Evolutionary conservation across 2,329 filamentous ascomycete species (phyloP).

Genomic region (Thyridium curvatum): DNA sequence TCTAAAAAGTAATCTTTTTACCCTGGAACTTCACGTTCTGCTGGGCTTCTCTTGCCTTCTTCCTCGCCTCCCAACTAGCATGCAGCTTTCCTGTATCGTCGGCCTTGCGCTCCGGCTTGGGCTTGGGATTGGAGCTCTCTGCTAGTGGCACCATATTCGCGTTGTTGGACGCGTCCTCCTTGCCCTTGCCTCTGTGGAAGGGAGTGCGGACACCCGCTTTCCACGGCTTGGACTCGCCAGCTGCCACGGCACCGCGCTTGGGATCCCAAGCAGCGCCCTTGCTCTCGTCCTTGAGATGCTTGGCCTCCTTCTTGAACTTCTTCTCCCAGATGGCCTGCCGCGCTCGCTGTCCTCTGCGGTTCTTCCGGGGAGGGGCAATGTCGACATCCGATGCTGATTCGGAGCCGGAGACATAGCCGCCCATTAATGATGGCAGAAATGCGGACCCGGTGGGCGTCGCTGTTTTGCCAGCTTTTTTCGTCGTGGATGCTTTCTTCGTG

Average conservation of each 20-base stretch:
- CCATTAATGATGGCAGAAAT: conserved; percentile 72
- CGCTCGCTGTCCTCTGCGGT: conserved; percentile 70
- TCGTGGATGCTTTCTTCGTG: conserved; percentile 8
- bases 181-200: conserved; percentile 13
- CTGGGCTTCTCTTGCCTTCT: conserved; percentile 52
- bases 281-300: conserved; percentile 45
- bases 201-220: conserved; percentile 39
- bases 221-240: conserved; percentile 40
- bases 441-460: conserved; percentile 36
- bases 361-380: conserved; percentile 55
- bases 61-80: conserved; percentile 59
- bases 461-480: conserved; percentile 12
- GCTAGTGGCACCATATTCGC: conserved; percentile 2
- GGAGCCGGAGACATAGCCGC: conserved; percentile 72
- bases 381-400: conserved; percentile 66
- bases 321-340: conserved; percentile 74
- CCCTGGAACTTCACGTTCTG: conserved; percentile 47
- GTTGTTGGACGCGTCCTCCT: conserved; percentile 1
- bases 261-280: conserved; percentile 53
- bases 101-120: conserved; percentile 9
- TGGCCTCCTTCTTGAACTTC: conserved; percentile 68
- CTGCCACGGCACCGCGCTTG: conserved; percentile 43
- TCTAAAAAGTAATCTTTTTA: conserved; percentile 53
- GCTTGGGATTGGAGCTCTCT: conserved; percentile 8
- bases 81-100: conserved; percentile 44